phyloP scores from a whole-genome alignment of 257 asterid species.

The Fraxinus cuspidata region DNA sequence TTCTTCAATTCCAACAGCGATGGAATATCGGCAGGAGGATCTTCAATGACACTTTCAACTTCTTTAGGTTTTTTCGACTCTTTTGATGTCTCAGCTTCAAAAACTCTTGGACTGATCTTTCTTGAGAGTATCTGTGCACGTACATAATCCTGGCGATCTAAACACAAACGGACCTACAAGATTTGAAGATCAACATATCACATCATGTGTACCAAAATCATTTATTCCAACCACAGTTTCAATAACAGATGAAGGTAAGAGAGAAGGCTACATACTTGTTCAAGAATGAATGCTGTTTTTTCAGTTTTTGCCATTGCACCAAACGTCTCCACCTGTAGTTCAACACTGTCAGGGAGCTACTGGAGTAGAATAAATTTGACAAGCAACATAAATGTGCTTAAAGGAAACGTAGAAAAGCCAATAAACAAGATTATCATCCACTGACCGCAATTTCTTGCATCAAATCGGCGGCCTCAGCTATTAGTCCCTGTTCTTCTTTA shows the following conservation, averaged over 20 bases:
- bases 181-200: slow-evolving; percentile 16
- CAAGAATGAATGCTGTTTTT: slow-evolving; percentile 94
- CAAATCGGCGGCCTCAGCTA: slow-evolving; percentile 95
- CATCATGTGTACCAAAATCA: slow-evolving; percentile 13
- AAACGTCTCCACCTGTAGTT: slow-evolving; percentile 84
- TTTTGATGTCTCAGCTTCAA: slow-evolving; percentile 83
- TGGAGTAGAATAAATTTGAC: not conserved
- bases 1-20: slow-evolving; percentile 81
- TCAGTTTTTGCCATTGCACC: slow-evolving; percentile 99
- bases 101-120: slow-evolving; percentile 91
- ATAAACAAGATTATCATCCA: slow-evolving; percentile 17
- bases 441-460: slow-evolving; percentile 99
- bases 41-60: slow-evolving; percentile 82
- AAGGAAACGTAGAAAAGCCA: not conserved
- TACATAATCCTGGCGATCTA: slow-evolving; percentile 90
- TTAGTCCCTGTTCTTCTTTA: slow-evolving; percentile 86
- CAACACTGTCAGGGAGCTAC: slow-evolving; percentile 10
- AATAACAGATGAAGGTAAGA: slow-evolving; percentile 15
- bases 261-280: slow-evolving; percentile 61
- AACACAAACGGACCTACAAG: slow-evolving; percentile 88
- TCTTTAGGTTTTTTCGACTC: slow-evolving; percentile 91
- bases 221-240: slow-evolving; percentile 9
- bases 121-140: slow-evolving; percentile 98
- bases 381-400: not conserved
- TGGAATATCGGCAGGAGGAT: slow-evolving; percentile 93